Evolutionary conservation across 108 stramenopile genomes (phyloP), one percentile per base, ranked within the genome.

Genomic region (Skeletonema menzelii): DNA sequence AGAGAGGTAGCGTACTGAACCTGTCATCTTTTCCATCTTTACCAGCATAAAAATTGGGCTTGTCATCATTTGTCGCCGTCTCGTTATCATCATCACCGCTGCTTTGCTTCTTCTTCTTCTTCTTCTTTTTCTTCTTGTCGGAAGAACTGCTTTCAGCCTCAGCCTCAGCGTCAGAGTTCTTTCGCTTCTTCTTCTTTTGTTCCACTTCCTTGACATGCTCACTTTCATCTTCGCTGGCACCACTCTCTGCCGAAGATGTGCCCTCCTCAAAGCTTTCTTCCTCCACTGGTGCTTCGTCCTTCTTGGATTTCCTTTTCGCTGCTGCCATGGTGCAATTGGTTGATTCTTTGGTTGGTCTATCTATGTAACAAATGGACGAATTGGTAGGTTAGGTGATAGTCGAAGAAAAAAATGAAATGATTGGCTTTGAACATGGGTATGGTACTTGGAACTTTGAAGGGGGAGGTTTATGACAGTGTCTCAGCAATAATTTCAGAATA

Each of bases 1-100:
- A 95, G 38, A 99, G 86, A 15, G 97, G 97, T 27, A 99, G 79
- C 11, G 84, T 83, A 28, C 86, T 65, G 84, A 99, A 99, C 12
- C 75, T 66, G 22, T 81, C 83, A 27, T 85, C 67, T 59, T 46
- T 26, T 63, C 75, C 72, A 20, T 77, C 70, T 8, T 72, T 65
- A 12, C 20, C 31, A 14, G 56, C 55, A 17, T 74, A 80, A 38
- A 83, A 81, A 62, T 83, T 83, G 17, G 82, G 77, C 64, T 85
- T 76, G n/a, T 65, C 65, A 27, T 47, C 8, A 30, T 12, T 66
- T 8, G 30, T 20, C 11, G 12, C n/a, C 12, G 13, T 22, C 12
- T 65, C 65, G 17, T 47, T 15, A 19, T 32, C 62, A 13, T 37
- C 13, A 17, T 71, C 53, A 31, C 17, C 56, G 8, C 37, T 65